phyloP scores from a whole-genome alignment of 139 green algal genomes.

The Astrephomene gubernaculifera region DNA sequence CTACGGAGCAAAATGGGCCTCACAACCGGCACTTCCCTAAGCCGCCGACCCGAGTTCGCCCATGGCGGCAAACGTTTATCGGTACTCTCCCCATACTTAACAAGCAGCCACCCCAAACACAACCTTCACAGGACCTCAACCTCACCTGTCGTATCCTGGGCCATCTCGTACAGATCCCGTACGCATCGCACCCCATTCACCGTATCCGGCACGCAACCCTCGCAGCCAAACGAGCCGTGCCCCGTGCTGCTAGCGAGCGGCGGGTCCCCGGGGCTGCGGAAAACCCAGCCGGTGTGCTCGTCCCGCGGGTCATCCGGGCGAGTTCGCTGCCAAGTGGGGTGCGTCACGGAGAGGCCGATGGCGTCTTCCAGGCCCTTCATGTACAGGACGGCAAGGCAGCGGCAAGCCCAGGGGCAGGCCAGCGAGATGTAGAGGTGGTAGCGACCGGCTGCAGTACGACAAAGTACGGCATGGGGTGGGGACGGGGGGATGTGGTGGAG shows the following conservation, averaged over 20 bases:
- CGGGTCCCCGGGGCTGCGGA: conserved; percentile 69
- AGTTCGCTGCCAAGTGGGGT: conserved; percentile 91
- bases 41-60: too few relatives aligned
- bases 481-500: neutral
- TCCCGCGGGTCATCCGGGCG: conserved; percentile 81
- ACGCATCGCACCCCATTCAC: conserved; percentile 80
- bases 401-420: conserved; percentile 94
- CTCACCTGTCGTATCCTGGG: conserved; percentile 71
- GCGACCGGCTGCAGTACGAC: conserved; percentile 65
- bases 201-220: conserved; percentile 81
- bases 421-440: conserved; percentile 98
- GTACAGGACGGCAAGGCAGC: conserved; percentile 74
- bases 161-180: conserved; percentile 88
- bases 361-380: conserved; percentile 89
- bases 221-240: conserved; percentile 71
- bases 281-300: conserved; percentile 90
- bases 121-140: neutral
- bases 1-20: too few relatives aligned
- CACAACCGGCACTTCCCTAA: too few relatives aligned
- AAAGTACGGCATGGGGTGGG: neutral
- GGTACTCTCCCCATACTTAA: too few relatives aligned
- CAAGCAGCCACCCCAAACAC: neutral
- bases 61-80: too few relatives aligned
- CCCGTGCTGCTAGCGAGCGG: conserved; percentile 59
- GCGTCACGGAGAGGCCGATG: conserved; percentile 86